Conservation (phyloP, 768 basidiomycete genomes). For the Mycena alexandri region DNA sequence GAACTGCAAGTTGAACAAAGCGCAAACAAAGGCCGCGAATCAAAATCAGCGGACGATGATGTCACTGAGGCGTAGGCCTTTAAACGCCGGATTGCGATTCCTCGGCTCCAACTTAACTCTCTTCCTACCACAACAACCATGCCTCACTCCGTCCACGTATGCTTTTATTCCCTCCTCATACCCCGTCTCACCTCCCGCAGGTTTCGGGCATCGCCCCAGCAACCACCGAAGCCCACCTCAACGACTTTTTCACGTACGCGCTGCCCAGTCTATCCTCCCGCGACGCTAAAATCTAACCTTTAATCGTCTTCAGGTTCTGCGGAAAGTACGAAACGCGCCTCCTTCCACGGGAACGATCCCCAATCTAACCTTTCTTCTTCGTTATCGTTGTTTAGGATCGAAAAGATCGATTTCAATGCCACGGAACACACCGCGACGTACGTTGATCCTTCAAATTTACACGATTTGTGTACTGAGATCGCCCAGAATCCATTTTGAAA, state of each 20-base stretch:
- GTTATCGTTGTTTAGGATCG: conserved; percentile 61
- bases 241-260: conserved; percentile 85
- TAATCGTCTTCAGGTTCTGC: conserved; percentile 73
- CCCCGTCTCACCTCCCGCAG: conserved; percentile 50
- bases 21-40: no score
- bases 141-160: conserved; percentile 62
- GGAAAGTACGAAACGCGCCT: conserved; percentile 70
- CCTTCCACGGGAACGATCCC: conserved; percentile 14
- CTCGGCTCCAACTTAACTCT: conserved; percentile 7
- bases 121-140: conserved; percentile 46
- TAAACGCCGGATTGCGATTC: not conserved
- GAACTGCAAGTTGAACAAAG: no score
- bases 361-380: not conserved
- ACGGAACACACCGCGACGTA: conserved; percentile 59
- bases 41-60: not conserved
- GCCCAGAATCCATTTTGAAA: conserved; percentile 91
- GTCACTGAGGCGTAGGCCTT: not conserved
- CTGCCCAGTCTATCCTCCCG: not conserved
- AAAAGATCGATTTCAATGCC: conserved; percentile 69
- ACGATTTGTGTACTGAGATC: no score
- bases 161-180: conserved; percentile 23
- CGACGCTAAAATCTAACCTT: conserved; percentile 2
- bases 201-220: conserved; percentile 77
- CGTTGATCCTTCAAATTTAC: no score
- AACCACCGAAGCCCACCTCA: conserved; percentile 76